Evolutionary conservation across 23 red algal species (phyloP), one percentile per base, ranked within the genome.

Genomic region (Gracilaria caudata): DNA sequence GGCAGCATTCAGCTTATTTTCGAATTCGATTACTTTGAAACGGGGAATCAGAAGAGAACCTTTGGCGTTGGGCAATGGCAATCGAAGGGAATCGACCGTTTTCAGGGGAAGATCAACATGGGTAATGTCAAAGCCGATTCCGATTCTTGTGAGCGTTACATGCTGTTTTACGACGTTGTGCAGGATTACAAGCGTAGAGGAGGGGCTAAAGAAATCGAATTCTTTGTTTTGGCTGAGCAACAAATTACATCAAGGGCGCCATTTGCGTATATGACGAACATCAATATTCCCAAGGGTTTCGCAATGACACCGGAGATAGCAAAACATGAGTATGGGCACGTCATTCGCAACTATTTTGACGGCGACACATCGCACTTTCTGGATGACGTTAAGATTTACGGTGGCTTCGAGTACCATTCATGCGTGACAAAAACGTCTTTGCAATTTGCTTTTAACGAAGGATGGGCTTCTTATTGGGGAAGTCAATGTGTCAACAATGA

Each of bases 361-460:
- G 65, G 65, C 20, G 65, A 41, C 23, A 21, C 16, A 20, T 33
- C 7, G 1, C 65, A 71, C 26, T 71, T 71, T 14, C 1, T 13
- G 32, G 34, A 71, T 21, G 65, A 71, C 26, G 34, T 71, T 38
- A 34, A 36, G 17, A 9, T 6, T 4, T 71, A 71, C 14, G 65
- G 65, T 19, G 65, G 65, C 7, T 38, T 39, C 17, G 65, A 71
- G 37, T 4, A 2, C 20, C 65, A 71, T 28, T 28, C 65, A 41
- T 71, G 65, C 17, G 32, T 19, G 11, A 41, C 34, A 19, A 10
- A 40, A 34, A 71, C 65, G 13, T 71, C 65, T 16, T 36, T 38
- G 13, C 34, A 71, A 41, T 71, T 71, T 41, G 65, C 65, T 41
- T 71, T 71, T 34, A 71, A 71, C 33, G 65, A 71, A 41, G 65